phyloP scores from a whole-genome alignment of 139 green algal genomes.

The Volvox reticuliferus region DNA sequence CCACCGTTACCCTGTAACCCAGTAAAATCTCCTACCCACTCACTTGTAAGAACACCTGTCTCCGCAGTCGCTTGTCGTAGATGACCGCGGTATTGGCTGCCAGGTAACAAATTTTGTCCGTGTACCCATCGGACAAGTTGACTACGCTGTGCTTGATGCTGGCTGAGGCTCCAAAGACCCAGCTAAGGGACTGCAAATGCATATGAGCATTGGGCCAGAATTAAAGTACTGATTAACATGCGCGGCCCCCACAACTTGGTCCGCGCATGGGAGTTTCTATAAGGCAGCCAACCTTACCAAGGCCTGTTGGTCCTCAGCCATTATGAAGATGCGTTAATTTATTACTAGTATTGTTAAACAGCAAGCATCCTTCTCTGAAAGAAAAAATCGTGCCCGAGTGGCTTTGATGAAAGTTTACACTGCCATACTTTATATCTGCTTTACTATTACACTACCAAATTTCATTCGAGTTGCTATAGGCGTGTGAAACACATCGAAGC shows the following conservation, averaged over 20 bases:
- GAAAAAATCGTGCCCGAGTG: not conserved
- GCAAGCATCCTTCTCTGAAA: not conserved
- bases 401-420: not conserved
- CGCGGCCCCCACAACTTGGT: not conserved
- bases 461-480: no score
- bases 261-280: not conserved
- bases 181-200: slow-evolving; percentile 66
- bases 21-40: not conserved
- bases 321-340: not conserved
- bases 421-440: not conserved
- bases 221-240: not conserved
- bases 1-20: no score
- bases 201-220: not conserved
- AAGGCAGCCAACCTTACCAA: slow-evolving; percentile 8
- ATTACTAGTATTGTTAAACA: no score
- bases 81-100: slow-evolving; percentile 79
- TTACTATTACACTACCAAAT: not conserved
- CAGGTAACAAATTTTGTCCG: slow-evolving; percentile 69
- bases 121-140: slow-evolving; percentile 69
- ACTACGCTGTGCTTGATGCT: slow-evolving; percentile 56
- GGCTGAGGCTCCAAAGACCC: slow-evolving; percentile 68
- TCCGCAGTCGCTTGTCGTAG: slow-evolving; percentile 62
- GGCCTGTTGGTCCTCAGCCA: slow-evolving; percentile 41
- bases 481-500: not conserved
- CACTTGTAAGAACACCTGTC: slow-evolving; percentile 70